Conservation (phyloP, 352 stramenopile genomes). For the Phytopythium boreale region DNA sequence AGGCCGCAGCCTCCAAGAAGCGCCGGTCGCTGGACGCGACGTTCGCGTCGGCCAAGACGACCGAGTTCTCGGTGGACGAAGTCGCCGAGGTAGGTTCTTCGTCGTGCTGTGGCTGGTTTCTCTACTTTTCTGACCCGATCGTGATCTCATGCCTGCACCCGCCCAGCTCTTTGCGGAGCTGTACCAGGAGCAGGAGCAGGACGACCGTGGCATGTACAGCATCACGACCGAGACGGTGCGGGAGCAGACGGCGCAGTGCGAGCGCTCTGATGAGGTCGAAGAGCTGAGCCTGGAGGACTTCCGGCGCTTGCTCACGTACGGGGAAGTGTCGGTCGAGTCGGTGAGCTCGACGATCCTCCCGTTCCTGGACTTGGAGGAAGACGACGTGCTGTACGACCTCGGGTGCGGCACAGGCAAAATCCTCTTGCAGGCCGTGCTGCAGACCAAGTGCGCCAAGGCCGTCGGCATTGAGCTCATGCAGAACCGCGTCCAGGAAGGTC, state of each 20-base stretch:
- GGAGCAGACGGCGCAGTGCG: constrained; percentile 55
- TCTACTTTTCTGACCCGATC: neutral
- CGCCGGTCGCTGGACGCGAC: constrained; percentile 39
- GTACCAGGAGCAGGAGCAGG: constrained; percentile 71
- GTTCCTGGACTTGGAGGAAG: constrained; percentile 48
- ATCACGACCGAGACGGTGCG: constrained; percentile 60
- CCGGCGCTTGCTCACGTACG: constrained; percentile 74
- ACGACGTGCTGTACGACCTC: constrained; percentile 84
- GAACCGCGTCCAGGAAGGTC: constrained; percentile 67
- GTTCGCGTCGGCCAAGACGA: constrained; percentile 24
- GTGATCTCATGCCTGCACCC: neutral
- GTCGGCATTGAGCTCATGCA: constrained; percentile 85
- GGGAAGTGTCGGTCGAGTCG: constrained; percentile 70
- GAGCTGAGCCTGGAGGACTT: constrained; percentile 66
- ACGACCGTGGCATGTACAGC: constrained; percentile 78
- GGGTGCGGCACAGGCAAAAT: constrained; percentile 83
- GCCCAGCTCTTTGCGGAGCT: constrained; percentile 43
- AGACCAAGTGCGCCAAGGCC: constrained; percentile 63
- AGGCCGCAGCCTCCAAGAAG: constrained; percentile 29
- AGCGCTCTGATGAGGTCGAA: constrained; percentile 65
- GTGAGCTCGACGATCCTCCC: constrained; percentile 64
- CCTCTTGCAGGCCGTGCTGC: constrained; percentile 64
- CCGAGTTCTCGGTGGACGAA: constrained; percentile 25
- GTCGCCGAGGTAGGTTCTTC: constrained; percentile 24
- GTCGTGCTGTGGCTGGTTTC: neutral